Conservation (phyloP, 129 eudicot species). For the Erigeron canadensis region DNA sequence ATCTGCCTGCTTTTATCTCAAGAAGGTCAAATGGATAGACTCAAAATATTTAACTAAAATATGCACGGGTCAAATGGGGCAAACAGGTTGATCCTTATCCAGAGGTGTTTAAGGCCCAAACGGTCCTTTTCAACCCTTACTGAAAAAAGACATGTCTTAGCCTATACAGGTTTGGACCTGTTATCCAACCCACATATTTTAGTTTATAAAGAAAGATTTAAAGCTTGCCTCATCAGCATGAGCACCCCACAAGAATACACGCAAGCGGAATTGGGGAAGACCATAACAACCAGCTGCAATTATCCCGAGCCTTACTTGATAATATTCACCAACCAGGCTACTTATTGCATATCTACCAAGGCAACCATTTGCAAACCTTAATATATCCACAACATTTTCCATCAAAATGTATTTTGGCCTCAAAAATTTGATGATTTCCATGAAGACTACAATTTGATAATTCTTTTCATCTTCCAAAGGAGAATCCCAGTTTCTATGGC, state of each 20-base stretch:
- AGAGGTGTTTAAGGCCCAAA: no score
- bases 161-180: no score
- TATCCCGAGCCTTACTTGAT: conserved; percentile 55
- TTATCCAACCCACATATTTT: background rate
- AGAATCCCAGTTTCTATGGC: conserved; percentile 52
- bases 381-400: conserved; percentile 56
- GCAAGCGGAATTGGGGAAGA: conserved; percentile 55
- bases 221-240: conserved; percentile 48
- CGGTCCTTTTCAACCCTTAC: no score
- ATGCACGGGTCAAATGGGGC: no score
- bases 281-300: conserved; percentile 67
- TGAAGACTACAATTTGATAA: conserved; percentile 50
- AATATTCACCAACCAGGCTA: conserved; percentile 41
- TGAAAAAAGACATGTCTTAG: no score
- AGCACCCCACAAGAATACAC: conserved; percentile 63
- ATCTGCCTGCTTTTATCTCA: no score
- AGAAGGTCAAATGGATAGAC: no score
- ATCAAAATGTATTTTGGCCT: conserved; percentile 49
- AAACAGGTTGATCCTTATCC: no score
- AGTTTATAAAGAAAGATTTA: conserved; percentile 13
- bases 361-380: conserved; percentile 54
- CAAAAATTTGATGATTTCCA: conserved; percentile 50
- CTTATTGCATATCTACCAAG: conserved; percentile 64
- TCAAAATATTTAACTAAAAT: background rate
- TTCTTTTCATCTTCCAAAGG: conserved; percentile 61